Percentiles rank a stretch among this genome's conserved stretches.
Evolutionary conservation across 495 filamentous ascomycete species (phyloP).

Genomic region (Daldinia bambusicola): DNA sequence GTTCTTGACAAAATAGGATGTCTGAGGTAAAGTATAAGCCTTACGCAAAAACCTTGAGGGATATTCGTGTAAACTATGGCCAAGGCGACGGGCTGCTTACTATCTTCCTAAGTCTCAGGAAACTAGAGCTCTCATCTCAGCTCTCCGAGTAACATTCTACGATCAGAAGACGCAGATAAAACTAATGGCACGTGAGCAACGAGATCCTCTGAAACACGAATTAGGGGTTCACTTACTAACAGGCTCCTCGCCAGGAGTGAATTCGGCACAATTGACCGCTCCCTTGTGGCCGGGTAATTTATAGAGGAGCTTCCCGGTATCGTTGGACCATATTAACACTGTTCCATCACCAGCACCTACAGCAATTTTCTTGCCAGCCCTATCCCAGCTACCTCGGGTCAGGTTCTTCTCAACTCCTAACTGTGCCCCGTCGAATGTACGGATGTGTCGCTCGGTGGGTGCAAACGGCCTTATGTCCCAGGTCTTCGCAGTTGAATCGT

Average conservation of each 20-base stretch:
- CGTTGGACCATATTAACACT: conserved; percentile 88
- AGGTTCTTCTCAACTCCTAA: conserved; percentile 92
- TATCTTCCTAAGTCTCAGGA: background rate
- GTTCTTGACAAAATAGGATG: background rate
- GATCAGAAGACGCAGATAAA: conserved; percentile 86
- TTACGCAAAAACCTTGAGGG: background rate
- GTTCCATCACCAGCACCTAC: conserved; percentile 91
- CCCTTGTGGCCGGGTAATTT: conserved; percentile 97
- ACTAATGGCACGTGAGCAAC: conserved; percentile 60
- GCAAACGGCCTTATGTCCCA: conserved; percentile 98
- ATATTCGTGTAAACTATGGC: background rate
- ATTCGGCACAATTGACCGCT: conserved; percentile 92
- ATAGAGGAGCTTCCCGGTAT: conserved; percentile 86
- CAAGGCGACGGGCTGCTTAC: background rate
- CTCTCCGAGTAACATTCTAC: conserved; percentile 80
- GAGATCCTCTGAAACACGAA: background rate
- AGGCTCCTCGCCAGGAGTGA: conserved; percentile 83
- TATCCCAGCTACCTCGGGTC: conserved; percentile 89
- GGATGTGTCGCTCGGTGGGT: conserved; percentile 81
- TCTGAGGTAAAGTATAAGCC: background rate
- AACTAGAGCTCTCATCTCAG: conserved; percentile 57
- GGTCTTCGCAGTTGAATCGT: conserved; percentile 91
- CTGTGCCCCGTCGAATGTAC: conserved; percentile 88
- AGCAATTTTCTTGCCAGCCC: conserved; percentile 84
- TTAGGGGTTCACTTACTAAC: conserved; percentile 74